Percentiles rank a stretch among this genome's conserved stretches.
Evolutionary conservation across 768 basidiomycete genomes (phyloP).

Genomic region (Boletus pseudopeckii): DNA sequence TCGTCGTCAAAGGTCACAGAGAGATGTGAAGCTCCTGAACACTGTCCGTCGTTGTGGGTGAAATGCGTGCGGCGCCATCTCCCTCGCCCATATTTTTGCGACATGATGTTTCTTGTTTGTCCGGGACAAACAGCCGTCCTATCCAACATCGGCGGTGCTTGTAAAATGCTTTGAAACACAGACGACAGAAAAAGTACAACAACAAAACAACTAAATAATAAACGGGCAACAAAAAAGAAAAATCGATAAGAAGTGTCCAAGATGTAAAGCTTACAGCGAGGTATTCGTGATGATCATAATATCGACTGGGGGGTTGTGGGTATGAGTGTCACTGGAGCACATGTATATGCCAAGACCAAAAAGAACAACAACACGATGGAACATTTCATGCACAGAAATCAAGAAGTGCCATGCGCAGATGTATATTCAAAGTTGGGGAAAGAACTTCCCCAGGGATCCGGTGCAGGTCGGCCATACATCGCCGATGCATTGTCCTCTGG

Average conservation of each 20-base stretch:
- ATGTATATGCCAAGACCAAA: conserved; percentile 9
- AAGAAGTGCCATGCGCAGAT: conserved; percentile 35
- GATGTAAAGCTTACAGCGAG: conserved; percentile 9
- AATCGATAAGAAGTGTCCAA: not conserved
- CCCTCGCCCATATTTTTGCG: conserved; percentile 33
- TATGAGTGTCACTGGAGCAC: conserved; percentile 13
- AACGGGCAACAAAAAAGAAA: not conserved
- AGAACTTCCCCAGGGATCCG: conserved; percentile 59
- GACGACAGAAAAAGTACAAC: not conserved
- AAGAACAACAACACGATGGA: not conserved
- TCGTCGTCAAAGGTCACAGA: conserved; percentile 2
- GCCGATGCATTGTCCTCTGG: conserved; percentile 67
- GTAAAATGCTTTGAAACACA: not conserved
- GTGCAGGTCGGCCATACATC: conserved; percentile 54
- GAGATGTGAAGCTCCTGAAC: conserved; percentile 9
- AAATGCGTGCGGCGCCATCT: conserved; percentile 23
- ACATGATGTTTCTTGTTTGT: conserved; percentile 36
- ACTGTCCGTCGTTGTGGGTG: conserved; percentile 18
- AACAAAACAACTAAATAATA: not conserved
- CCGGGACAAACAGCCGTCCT: conserved; percentile 28
- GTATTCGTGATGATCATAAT: conserved; percentile 5
- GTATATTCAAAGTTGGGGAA: conserved; percentile 81
- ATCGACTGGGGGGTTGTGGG: conserved; percentile 6
- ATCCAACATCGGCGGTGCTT: not conserved
- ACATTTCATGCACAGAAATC: conserved; percentile 6